Percentiles rank a stretch among this genome's conserved stretches.
These are phyloP conservation scores for Cucumis variabilis DNA, from an alignment of 331 rosid genomes.

Conservation along the genomic window DNA sequence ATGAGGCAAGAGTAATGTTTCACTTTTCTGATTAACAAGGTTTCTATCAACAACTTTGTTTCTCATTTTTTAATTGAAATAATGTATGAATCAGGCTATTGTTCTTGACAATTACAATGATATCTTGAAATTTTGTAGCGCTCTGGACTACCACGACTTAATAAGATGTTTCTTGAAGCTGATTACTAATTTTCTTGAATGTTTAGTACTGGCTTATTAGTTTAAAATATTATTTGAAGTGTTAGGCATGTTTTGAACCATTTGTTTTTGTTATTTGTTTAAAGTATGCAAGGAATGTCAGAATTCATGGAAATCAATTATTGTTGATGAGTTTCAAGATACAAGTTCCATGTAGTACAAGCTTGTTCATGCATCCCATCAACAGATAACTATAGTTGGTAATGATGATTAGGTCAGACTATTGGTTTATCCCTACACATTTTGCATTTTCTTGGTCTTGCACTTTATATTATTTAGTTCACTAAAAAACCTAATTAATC, in stretches of 20 bases:
- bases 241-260: constrained; percentile 43
- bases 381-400: constrained; percentile 87
- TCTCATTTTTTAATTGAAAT: constrained; percentile 39
- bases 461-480: too few relatives aligned
- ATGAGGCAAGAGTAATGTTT: too few relatives aligned
- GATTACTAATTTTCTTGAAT: constrained; percentile 83
- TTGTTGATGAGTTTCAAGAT: constrained; percentile 97
- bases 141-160: too few relatives aligned
- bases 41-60: constrained; percentile 24
- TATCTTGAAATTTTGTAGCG: constrained; percentile 78
- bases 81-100: constrained; percentile 66
- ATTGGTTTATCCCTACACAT: constrained; percentile 40
- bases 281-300: constrained; percentile 81
- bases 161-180: constrained; percentile 90
- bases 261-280: constrained; percentile 21
- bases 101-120: constrained; percentile 78
- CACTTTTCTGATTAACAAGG: too few relatives aligned
- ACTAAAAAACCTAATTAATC: too few relatives aligned
- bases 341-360: constrained; percentile 95
- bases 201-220: constrained; percentile 42
- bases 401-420: too few relatives aligned
- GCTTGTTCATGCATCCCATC: constrained; percentile 76
- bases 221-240: constrained; percentile 29
- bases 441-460: too few relatives aligned
- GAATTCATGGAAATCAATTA: constrained; percentile 81